Conservation (phyloP, 257 asterid genomes). For the Hygrophila difformis region DNA sequence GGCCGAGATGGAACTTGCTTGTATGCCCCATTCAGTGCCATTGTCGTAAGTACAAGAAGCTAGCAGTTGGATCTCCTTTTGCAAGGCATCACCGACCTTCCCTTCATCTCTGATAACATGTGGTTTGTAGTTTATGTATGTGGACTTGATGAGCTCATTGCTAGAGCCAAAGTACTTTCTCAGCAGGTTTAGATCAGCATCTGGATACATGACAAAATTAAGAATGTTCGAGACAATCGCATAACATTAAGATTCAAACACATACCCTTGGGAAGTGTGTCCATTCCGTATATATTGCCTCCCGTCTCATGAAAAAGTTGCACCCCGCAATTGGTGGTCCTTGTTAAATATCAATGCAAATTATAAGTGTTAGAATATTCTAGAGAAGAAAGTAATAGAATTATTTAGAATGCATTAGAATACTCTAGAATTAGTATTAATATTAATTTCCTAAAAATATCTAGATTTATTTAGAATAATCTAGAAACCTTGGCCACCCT, state of each 20-base stretch:
- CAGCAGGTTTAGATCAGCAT: constrained; percentile 25
- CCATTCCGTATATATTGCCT: constrained; percentile 34
- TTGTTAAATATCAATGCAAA: no score
- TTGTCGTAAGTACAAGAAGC: constrained; percentile 47
- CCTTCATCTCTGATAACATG: constrained; percentile 15
- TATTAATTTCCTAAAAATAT: no score
- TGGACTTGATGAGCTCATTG: constrained; percentile 37
- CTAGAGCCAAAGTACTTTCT: constrained; percentile 43
- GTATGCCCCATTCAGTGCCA: constrained; percentile 46
- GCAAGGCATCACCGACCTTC: constrained; percentile 9
- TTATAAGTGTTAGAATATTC: no score
- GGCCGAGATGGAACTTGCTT: no score
- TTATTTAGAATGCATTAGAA: no score
- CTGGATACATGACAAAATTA: constrained; percentile 15
- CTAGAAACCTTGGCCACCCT: no score
- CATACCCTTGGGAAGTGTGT: constrained; percentile 19
- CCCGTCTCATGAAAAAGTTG: constrained; percentile 45
- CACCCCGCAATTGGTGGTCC: constrained; percentile 50
- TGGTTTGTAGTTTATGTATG: constrained; percentile 16
- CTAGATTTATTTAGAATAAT: no score
- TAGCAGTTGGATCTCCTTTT: constrained; percentile 24
- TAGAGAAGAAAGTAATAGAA: no score
- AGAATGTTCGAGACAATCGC: not conserved
- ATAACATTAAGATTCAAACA: not conserved
- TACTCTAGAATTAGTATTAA: no score